Evolutionary conservation across 345 rosid genomes (phyloP), one percentile per base, ranked within the genome.

Genomic region (Lepidium africanum): DNA sequence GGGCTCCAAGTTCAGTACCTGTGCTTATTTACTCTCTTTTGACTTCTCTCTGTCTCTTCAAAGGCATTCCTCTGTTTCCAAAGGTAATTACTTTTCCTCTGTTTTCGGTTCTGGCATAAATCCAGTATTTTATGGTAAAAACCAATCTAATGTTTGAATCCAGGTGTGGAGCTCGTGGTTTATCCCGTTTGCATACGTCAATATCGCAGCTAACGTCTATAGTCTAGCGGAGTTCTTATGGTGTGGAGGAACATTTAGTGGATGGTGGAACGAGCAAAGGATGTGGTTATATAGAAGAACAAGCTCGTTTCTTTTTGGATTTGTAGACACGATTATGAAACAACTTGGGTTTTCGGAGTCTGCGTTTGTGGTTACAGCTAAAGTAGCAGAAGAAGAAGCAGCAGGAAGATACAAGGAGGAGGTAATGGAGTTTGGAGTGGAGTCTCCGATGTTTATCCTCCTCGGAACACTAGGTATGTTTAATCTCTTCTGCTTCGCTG

Each of bases 181-280:
- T 12, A 9, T 88, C 14, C 90, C 89, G 14, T 88, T 81, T 71
- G 85, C 76, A 15, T 88, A 76, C 61, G 87, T 79, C 21, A 67
- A 79, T 12, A 32, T 71, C 2, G 73, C 71, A 37, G 72, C 16
- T 43, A 76, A 69, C 43, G 65, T 57, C 5, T 75, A 74, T 12
- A 83, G 82, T 75, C 68, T 86, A 12, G 83, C 19, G 0, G 98
- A 90, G 68, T 83, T 82, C 59, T 60, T 86, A 30, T 50, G 65
- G 80, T 69, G 72, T 12, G 87, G 80, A 17, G 93, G 96, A 48
- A 87, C 96, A 6, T 14, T 81, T 23, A 78, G 33, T 9, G 90
- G 90, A 16, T 87, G 93, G 96, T 85, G 91, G 90, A 86, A 88
- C 35, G 88, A 85, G 1, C 91, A 84, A 74, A 69, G 93, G 59